Evolutionary conservation across 768 basidiomycete species (phyloP).

Genomic region (Strobilomyces dryophilus): DNA sequence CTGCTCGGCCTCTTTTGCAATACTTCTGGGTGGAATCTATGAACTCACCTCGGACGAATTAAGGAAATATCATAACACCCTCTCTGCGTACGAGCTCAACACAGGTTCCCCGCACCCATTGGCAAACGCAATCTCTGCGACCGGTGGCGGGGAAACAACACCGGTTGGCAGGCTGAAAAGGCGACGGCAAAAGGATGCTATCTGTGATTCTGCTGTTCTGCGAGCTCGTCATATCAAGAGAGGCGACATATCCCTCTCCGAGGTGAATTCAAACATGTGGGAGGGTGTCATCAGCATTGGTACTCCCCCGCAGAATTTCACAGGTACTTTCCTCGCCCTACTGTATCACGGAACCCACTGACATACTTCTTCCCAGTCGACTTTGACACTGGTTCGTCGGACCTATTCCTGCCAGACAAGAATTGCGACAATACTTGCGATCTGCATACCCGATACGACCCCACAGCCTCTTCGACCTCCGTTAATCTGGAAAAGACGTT

Average conservation of each 20-base stretch:
- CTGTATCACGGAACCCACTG: not conserved
- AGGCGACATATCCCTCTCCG: slow-evolving; percentile 31
- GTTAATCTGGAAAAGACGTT: slow-evolving; percentile 24
- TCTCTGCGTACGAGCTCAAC: slow-evolving; percentile 42
- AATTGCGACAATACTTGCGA: slow-evolving; percentile 29
- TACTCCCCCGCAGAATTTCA: slow-evolving; percentile 41
- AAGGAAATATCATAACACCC: slow-evolving; percentile 43
- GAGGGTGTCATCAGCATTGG: slow-evolving; percentile 44
- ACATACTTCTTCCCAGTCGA: slow-evolving; percentile 33
- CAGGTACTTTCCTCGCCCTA: slow-evolving; percentile 27
- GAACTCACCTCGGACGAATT: not conserved
- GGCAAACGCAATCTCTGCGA: slow-evolving; percentile 9
- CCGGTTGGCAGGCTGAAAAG: slow-evolving; percentile 2
- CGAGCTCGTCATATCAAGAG: slow-evolving; percentile 24
- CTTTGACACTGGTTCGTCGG: slow-evolving; percentile 52
- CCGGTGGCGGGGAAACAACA: slow-evolving; percentile 1
- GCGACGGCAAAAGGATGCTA: slow-evolving; percentile 3
- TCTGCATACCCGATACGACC: slow-evolving; percentile 30
- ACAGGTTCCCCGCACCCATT: slow-evolving; percentile 39
- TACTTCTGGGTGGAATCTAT: not conserved
- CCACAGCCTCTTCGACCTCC: slow-evolving; percentile 31
- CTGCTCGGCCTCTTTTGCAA: not conserved
- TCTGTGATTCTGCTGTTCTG: not conserved
- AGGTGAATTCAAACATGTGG: slow-evolving; percentile 41
- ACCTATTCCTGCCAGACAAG: slow-evolving; percentile 40